phyloP scores from a whole-genome alignment of 352 stramenopile species.

The Globisporangium megalacanthum region DNA sequence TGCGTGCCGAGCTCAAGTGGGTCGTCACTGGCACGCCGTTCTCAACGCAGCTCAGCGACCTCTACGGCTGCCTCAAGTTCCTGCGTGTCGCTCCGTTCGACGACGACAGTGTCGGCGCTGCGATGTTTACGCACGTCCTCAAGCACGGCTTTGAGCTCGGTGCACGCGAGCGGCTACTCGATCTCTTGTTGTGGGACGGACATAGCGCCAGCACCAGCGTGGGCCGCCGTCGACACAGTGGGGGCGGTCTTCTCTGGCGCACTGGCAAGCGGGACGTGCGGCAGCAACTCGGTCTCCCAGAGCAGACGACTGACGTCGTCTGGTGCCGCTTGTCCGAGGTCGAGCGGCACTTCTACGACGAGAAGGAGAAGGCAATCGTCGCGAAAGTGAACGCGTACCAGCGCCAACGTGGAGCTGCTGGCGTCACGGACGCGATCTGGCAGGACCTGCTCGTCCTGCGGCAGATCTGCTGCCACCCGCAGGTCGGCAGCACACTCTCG shows the following conservation, averaged over 20 bases:
- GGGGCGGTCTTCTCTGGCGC: slow-evolving; percentile 63
- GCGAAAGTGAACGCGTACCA: slow-evolving; percentile 26
- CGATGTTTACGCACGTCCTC: slow-evolving; percentile 31
- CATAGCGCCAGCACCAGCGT: not conserved
- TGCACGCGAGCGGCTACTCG: slow-evolving; percentile 33
- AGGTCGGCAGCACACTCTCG: slow-evolving; percentile 54
- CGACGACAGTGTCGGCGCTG: slow-evolving; percentile 20
- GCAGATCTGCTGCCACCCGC: slow-evolving; percentile 91
- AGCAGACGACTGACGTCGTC: slow-evolving; percentile 45
- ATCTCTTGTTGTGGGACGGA: slow-evolving; percentile 44
- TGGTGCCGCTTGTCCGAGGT: slow-evolving; percentile 74
- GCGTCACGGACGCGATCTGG: slow-evolving; percentile 43
- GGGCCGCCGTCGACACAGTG: slow-evolving; percentile 1
- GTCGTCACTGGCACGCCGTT: slow-evolving; percentile 89
- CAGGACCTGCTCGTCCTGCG: slow-evolving; percentile 75
- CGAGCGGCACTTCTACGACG: slow-evolving; percentile 73
- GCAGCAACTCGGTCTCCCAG: slow-evolving; percentile 53
- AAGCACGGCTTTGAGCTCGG: slow-evolving; percentile 31
- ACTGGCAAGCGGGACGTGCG: slow-evolving; percentile 72
- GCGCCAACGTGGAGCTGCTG: slow-evolving; percentile 13
- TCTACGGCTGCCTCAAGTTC: slow-evolving; percentile 83
- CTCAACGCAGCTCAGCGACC: slow-evolving; percentile 71
- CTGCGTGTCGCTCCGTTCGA: slow-evolving; percentile 47
- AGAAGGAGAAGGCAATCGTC: slow-evolving; percentile 52
- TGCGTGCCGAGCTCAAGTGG: slow-evolving; percentile 73